Conservation (phyloP, 225 moss, liverwort and hornwort species). For the Pseudisothecium myosuroides region DNA sequence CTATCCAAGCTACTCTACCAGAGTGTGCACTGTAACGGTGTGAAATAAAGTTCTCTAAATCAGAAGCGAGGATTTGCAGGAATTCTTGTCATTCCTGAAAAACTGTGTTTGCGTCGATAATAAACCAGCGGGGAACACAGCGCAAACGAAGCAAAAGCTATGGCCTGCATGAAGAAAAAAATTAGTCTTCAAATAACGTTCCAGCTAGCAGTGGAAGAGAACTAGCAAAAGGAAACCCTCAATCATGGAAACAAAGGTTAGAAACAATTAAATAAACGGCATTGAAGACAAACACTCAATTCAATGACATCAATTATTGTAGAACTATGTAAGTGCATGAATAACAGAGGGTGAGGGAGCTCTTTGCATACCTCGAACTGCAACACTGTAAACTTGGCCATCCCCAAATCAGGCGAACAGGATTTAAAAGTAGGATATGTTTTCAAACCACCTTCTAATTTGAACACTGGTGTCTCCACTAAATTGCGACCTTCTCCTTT, state of each 20-base stretch:
- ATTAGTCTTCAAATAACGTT: neutral
- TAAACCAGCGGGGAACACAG: slow-evolving; percentile 42
- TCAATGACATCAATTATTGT: neutral
- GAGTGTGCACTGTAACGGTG: neutral
- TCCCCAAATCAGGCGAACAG: slow-evolving; percentile 22
- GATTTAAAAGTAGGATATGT: slow-evolving; percentile 25
- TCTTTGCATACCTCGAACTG: slow-evolving; percentile 35
- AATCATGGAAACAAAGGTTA: neutral
- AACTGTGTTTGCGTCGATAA: slow-evolving; percentile 42
- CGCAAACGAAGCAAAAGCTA: slow-evolving; percentile 39
- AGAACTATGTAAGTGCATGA: neutral
- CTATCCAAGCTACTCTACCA: neutral
- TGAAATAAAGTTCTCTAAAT: neutral
- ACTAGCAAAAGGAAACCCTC: neutral
- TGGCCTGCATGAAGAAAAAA: slow-evolving; percentile 13
- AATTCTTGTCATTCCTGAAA: slow-evolving; percentile 39
- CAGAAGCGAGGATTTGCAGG: slow-evolving; percentile 36
- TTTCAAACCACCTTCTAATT: slow-evolving; percentile 33
- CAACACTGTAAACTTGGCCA: slow-evolving; percentile 36
- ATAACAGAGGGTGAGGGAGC: neutral
- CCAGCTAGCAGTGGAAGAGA: neutral
- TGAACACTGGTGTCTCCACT: slow-evolving; percentile 1
- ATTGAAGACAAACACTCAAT: neutral
- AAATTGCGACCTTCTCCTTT: slow-evolving; percentile 15
- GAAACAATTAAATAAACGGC: neutral